phyloP scores from a whole-genome alignment of 352 stramenopile species.

The Phytophthora pistaciae region DNA sequence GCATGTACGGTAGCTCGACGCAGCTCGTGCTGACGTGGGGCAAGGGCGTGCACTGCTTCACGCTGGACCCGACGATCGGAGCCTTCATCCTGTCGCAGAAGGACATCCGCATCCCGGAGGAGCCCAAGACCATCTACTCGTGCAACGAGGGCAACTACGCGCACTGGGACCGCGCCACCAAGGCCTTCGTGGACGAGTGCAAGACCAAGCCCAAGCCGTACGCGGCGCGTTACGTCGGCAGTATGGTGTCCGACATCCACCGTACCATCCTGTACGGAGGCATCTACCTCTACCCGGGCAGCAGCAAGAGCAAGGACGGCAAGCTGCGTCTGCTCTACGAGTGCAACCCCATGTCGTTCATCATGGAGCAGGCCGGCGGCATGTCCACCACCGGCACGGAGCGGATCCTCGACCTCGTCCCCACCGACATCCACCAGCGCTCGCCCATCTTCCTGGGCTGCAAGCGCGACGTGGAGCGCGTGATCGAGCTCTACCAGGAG shows the following conservation, averaged over 20 bases:
- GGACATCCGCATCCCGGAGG: conserved; percentile 95
- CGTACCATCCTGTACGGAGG: conserved; percentile 98
- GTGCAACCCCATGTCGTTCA: conserved; percentile 99
- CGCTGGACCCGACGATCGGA: conserved; percentile 97
- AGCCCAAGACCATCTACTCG: conserved; percentile 95
- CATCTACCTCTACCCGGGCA: conserved; percentile 98
- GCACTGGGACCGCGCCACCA: conserved; percentile 95
- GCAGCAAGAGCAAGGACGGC: conserved; percentile 92
- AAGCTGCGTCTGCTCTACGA: conserved; percentile 99
- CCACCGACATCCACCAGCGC: conserved; percentile 97
- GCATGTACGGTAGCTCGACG: conserved; percentile 98
- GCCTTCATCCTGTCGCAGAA: conserved; percentile 98
- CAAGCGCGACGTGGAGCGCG: conserved; percentile 86
- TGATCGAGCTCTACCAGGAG: conserved; percentile 80
- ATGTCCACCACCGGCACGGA: conserved; percentile 95
- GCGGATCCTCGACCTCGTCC: conserved; percentile 95
- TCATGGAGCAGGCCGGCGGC: conserved; percentile 98
- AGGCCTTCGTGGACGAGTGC: conserved; percentile 88
- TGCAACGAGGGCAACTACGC: conserved; percentile 99
- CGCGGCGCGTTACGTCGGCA: conserved; percentile 96
- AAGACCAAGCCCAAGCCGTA: conserved; percentile 82
- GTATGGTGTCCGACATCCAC: conserved; percentile 99
- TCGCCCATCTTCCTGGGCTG: conserved; percentile 98
- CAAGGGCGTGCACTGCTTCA: conserved; percentile 97
- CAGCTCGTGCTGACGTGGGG: conserved; percentile 98